Evolutionary conservation across 2,329 filamentous ascomycete species (phyloP), one percentile per base, ranked within the genome.

Genomic region (Pyrenophora graminea): DNA sequence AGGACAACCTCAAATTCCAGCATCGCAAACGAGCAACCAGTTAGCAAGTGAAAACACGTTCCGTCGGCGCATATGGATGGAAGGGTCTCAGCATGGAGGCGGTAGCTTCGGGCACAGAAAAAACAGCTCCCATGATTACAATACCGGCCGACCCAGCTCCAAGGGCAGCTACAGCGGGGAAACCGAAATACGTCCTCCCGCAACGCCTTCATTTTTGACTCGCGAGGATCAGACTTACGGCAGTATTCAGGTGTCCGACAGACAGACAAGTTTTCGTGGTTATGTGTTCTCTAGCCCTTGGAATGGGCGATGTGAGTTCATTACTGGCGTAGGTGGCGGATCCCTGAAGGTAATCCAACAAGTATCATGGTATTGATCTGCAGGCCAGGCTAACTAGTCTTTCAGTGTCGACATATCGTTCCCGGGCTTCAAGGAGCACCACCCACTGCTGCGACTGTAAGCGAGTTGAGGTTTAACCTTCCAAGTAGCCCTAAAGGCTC

Each of bases 381-480:
- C 1, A 1, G 4, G 39, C 17, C 6, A 17, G 17, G 2, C 23
- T 48, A 6, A 44, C 17, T 4, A 3, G 6, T 27, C 12, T 2
- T 32, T 18, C 21, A 75, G 69, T 92, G 89, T 73, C 85, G 85
- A 48, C 90, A 95, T 70, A 76, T 83, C n/a, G 77, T 91, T 2
- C 80, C 82, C 23, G 76, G 78, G 46, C 67, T 65, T 49, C 66
- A 74, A 62, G 63, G 63, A 44, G 67, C 64, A 23, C 50, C 64
- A 34, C 69, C 63, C 58, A 39, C 62, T 64, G 48, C 78, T 53
- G 64, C 79, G 63, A 77, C 80, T 1, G 83, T 96, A 21, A 95
- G 90, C 71, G 93, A 97, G 72, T 78, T 97, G 52, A 85, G 92
- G 15, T 97, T 96, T 79, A 96, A 96, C 69, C 82, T 96, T 0